Conservation (phyloP, 352 stramenopile species). For the Phytophthora vignae region DNA sequence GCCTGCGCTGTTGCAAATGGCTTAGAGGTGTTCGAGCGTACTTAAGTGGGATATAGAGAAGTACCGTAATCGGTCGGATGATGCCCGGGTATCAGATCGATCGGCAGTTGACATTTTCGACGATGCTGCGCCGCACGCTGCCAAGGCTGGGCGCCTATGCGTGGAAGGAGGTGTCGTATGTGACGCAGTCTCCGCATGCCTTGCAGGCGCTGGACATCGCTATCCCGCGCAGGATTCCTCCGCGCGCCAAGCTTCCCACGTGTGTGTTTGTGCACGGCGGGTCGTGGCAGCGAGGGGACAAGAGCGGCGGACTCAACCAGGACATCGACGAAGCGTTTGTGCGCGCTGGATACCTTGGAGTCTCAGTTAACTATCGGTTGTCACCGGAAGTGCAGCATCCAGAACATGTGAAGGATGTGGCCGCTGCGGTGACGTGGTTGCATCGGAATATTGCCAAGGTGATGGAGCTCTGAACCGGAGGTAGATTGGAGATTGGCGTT, state of each 20-base stretch:
- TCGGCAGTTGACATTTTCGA: neutral
- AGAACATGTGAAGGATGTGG: slow-evolving; percentile 71
- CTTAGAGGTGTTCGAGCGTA: neutral
- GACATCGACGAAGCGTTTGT: slow-evolving; percentile 73
- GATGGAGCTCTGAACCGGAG: neutral
- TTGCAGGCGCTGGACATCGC: slow-evolving; percentile 78
- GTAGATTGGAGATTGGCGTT: neutral
- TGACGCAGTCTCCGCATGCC: slow-evolving; percentile 38
- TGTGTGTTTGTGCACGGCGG: slow-evolving; percentile 88
- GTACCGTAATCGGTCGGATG: slow-evolving; percentile 15
- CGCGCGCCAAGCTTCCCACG: slow-evolving; percentile 52
- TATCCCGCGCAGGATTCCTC: slow-evolving; percentile 44
- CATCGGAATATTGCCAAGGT: slow-evolving; percentile 77
- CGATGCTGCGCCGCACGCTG: slow-evolving; percentile 42
- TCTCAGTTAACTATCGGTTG: slow-evolving; percentile 85
- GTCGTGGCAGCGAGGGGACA: slow-evolving; percentile 87
- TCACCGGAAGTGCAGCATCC: slow-evolving; percentile 82
- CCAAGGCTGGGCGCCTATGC: slow-evolving; percentile 44
- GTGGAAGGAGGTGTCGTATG: slow-evolving; percentile 82
- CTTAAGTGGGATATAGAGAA: neutral
- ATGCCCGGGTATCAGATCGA: slow-evolving; percentile 18
- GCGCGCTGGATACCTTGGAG: slow-evolving; percentile 56
- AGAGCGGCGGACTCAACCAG: slow-evolving; percentile 67
- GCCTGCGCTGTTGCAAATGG: neutral
- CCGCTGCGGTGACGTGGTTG: slow-evolving; percentile 69